Evolutionary conservation across 2,329 filamentous ascomycete genomes (phyloP), one percentile per base, ranked within the genome.

Genomic region (Trichoderma citrinoviride): DNA sequence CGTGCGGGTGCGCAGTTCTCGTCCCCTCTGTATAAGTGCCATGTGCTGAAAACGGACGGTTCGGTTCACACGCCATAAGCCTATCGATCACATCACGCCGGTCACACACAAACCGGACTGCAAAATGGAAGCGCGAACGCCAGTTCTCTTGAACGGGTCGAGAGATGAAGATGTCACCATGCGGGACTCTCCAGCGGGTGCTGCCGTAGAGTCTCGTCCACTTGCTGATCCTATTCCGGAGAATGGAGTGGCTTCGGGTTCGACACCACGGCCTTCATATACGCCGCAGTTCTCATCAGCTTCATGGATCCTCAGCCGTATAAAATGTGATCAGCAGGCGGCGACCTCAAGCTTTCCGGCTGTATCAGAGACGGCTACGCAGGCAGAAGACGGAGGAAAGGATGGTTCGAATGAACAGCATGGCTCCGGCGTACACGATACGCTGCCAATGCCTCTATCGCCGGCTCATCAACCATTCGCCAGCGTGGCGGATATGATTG

Each of bases 201-300:
- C 15, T 25, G 3, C 12, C n/a, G 23, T 23, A 5, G 25, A 60
- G 4, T n/a, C 40, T 25, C 12, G 0, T 10, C 25, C 40, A n/a
- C 7, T 19, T 46, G n/a, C 37, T 14, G 37, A 33, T 21, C 3
- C 19, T 21, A 19, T 33, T 7, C n/a, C 41, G 15, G 60, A 62
- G 15, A 40, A 41, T 19, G 49, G 8, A 29, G 17, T 27, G 23
- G 7, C 49, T 37, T 7, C 37, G 33, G 21, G 15, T 15, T 49
- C 49, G 19, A 49, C 46, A 27, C 29, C 43, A 23, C 50, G 49
- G 27, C 10, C 64, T 3, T 61, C 72, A 21, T 77, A 77, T 62
- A 66, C 67, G 5, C 70, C 69, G 7, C 76, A 77, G 40, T 77
- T 77, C 67, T 68, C 73, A 33, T 66, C 69, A 7, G 66, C 72